phyloP scores from a whole-genome alignment of 805 yeast genomes.

The Suhomyces canberraensis region DNA sequence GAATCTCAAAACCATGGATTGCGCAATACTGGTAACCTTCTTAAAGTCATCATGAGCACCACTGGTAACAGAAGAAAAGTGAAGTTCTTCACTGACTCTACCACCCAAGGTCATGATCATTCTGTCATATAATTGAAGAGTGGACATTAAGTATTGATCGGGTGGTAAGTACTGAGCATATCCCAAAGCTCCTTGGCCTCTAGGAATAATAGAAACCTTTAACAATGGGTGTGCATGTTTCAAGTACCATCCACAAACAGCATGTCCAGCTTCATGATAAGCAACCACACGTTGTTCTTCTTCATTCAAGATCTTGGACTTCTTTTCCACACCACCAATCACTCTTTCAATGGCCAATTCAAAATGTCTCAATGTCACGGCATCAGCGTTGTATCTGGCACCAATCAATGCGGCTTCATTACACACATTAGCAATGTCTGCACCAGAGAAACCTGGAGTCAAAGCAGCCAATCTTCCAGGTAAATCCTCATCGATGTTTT shows the following conservation, averaged over 20 bases:
- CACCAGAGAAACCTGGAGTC: constrained; percentile 98
- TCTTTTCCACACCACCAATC: constrained; percentile 93
- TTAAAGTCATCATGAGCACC: constrained; percentile 97
- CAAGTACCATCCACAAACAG: constrained; percentile 95
- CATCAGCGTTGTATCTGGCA: constrained; percentile 74
- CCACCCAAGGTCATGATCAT: constrained; percentile 99
- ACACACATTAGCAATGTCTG: constrained; percentile 95
- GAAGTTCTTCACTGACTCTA: constrained; percentile 91
- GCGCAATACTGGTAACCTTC: constrained; percentile 92
- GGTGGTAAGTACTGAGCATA: constrained; percentile 97
- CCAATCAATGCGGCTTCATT: constrained; percentile 98
- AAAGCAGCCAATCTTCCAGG: constrained; percentile 90
- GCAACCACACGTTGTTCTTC: constrained; percentile 91
- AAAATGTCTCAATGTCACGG: constrained; percentile 75
- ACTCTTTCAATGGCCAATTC: constrained; percentile 97
- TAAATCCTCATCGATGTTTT: constrained; percentile 45
- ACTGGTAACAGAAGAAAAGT: constrained; percentile 86
- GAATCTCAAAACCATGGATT: constrained; percentile 83
- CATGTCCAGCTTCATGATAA: constrained; percentile 98
- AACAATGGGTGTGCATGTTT: constrained; percentile 88
- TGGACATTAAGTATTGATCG: constrained; percentile 76
- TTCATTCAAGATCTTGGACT: constrained; percentile 74
- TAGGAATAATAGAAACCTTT: constrained; percentile 93
- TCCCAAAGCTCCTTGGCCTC: constrained; percentile 96
- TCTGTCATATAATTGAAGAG: constrained; percentile 77